These are phyloP conservation scores for Dactylonectria estremocensis DNA, from an alignment of 2,329 filamentous ascomycete genomes.

Conservation along the genomic window DNA sequence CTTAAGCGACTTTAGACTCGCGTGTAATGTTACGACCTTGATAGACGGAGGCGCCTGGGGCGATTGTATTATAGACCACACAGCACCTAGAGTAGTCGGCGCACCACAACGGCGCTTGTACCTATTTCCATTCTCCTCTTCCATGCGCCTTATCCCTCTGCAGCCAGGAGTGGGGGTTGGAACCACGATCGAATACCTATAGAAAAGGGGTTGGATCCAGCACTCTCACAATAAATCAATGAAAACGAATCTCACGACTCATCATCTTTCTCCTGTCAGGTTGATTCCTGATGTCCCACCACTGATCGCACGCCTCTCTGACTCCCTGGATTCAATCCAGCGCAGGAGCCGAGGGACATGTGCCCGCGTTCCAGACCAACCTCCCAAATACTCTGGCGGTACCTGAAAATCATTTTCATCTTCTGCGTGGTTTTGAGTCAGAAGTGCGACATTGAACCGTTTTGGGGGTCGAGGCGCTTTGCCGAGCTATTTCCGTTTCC, in stretches of 20 bases:
- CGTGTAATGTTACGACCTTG: slow-evolving; percentile 55
- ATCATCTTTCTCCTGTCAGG: not conserved
- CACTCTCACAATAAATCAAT: slow-evolving; percentile 26
- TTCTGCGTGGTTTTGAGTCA: slow-evolving; percentile 26
- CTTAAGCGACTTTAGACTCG: slow-evolving; percentile 66
- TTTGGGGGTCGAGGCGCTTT: slow-evolving; percentile 8
- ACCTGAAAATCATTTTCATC: not conserved
- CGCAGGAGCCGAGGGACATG: slow-evolving; percentile 15
- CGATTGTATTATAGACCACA: slow-evolving; percentile 59
- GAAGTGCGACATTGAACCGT: not conserved
- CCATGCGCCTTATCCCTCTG: slow-evolving; percentile 42
- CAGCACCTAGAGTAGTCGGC: slow-evolving; percentile 51
- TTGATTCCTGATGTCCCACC: not conserved
- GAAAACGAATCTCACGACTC: slow-evolving; percentile 12
- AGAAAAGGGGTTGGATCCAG: slow-evolving; percentile 33
- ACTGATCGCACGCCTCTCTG: not conserved
- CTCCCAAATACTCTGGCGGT: no score
- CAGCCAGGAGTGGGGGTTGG: slow-evolving; percentile 43
- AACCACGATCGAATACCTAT: slow-evolving; percentile 19
- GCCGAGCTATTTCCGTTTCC: slow-evolving; percentile 48
- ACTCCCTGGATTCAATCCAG: not conserved
- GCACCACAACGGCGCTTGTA: slow-evolving; percentile 52
- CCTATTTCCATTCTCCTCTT: slow-evolving; percentile 56
- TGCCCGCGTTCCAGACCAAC: not conserved
- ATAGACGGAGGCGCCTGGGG: slow-evolving; percentile 55